These are phyloP conservation scores for Rhinocladiella similis DNA, from an alignment of 2,329 filamentous ascomycete genomes.

Conservation along the genomic window DNA sequence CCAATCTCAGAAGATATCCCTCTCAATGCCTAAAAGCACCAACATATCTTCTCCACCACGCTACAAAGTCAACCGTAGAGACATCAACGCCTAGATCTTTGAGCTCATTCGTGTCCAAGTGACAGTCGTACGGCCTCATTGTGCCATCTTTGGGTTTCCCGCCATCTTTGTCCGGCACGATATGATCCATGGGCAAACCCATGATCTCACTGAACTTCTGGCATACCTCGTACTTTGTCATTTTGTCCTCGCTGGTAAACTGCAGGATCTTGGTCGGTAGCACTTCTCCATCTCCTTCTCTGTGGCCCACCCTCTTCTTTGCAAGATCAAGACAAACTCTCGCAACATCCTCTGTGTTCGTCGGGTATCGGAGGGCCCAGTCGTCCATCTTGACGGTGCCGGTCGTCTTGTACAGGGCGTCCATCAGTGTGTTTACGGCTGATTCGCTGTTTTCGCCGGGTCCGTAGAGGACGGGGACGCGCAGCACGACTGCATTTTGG, in stretches of 20 bases:
- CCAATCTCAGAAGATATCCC: too few species aligned
- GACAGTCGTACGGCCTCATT: constrained; percentile 77
- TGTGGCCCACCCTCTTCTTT: constrained; percentile 56
- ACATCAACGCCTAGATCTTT: constrained; percentile 74
- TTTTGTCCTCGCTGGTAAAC: constrained; percentile 81
- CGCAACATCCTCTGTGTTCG: constrained; percentile 83
- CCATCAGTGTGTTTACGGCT: constrained; percentile 79
- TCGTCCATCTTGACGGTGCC: constrained; percentile 76
- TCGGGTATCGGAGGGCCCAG: constrained; percentile 81
- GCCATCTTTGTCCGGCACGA: constrained; percentile 69
- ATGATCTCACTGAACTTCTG: constrained; percentile 75
- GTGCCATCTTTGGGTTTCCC: constrained; percentile 30
- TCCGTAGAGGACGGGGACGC: constrained; percentile 84
- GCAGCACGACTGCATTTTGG: constrained; percentile 64
- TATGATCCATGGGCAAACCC: constrained; percentile 67
- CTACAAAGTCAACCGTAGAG: constrained; percentile 70
- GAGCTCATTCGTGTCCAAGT: constrained; percentile 74
- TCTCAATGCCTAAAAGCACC: constrained; percentile 32
- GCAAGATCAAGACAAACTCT: constrained; percentile 76
- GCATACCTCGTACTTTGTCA: constrained; percentile 90
- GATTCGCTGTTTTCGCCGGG: constrained; percentile 66
- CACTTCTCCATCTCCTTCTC: constrained; percentile 47
- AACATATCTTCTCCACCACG: constrained; percentile 74
- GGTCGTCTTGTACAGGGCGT: constrained; percentile 67
- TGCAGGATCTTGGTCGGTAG: constrained; percentile 75